Percentiles rank a stretch among this genome's conserved stretches.
Conservation (phyloP, 148 eudicot species). For the Cornus kousa region DNA sequence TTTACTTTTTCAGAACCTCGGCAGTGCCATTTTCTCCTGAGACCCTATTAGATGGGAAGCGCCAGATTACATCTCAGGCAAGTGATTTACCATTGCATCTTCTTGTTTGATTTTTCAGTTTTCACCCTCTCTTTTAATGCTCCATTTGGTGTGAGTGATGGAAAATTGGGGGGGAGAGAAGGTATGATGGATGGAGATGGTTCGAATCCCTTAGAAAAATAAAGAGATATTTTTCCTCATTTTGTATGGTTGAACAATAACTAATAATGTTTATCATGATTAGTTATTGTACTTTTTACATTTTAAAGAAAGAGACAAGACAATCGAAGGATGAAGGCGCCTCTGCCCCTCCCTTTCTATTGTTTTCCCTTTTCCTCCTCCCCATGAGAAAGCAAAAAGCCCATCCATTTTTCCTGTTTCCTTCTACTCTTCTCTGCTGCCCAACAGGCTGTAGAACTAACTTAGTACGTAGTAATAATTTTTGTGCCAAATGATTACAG, state of each 20-base stretch:
- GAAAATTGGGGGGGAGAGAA: neutral
- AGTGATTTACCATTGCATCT: neutral
- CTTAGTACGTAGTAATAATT: neutral
- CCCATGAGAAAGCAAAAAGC: neutral
- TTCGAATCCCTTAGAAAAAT: neutral
- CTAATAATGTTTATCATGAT: too few relatives aligned
- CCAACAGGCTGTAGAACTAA: neutral
- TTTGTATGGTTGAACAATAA: neutral
- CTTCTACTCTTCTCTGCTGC: neutral
- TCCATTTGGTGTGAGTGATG: too few relatives aligned
- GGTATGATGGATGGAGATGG: neutral
- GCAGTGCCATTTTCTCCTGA: slow-evolving; percentile 39
- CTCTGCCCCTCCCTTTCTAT: too few relatives aligned
- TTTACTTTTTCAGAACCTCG: slow-evolving; percentile 38
- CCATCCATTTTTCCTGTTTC: neutral
- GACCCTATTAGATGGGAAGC: slow-evolving; percentile 59
- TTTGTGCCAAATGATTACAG: slow-evolving; percentile 25
- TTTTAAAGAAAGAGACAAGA: neutral
- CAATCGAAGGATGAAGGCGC: too few relatives aligned
- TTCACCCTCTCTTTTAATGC: too few relatives aligned
- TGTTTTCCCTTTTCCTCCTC: too few relatives aligned
- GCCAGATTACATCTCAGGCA: slow-evolving; percentile 61
- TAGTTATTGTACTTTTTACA: too few relatives aligned
- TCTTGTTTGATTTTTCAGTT: neutral
- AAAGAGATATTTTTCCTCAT: too few relatives aligned